These are phyloP conservation scores for Arthrobotrys sphaeroides DNA, from an alignment of 2,329 filamentous ascomycete genomes.

Conservation along the genomic window DNA sequence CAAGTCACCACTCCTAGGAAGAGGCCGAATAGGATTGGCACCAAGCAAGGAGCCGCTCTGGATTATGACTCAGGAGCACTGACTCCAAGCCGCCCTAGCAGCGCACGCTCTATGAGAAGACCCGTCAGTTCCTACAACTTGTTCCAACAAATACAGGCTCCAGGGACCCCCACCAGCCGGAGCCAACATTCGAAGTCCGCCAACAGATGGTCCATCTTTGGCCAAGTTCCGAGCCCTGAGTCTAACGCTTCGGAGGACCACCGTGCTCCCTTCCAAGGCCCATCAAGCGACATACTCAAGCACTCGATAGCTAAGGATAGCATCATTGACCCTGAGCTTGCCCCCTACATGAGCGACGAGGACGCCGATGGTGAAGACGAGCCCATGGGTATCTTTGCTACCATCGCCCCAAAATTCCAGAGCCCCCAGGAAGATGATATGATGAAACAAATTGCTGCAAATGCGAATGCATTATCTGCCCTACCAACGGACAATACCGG, in stretches of 20 bases:
- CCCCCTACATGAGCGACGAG: constrained; percentile 92
- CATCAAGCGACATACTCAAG: constrained; percentile 74
- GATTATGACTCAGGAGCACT: constrained; percentile 38
- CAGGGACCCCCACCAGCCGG: constrained; percentile 62
- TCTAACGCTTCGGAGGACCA: constrained; percentile 73
- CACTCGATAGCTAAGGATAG: constrained; percentile 97
- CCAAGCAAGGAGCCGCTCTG: constrained; percentile 29
- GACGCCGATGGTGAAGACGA: constrained; percentile 87
- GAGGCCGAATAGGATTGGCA: constrained; percentile 36
- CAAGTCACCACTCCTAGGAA: constrained; percentile 60
- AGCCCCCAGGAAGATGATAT: constrained; percentile 48
- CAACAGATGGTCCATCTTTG: constrained; percentile 75
- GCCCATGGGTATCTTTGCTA: constrained; percentile 84
- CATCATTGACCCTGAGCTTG: constrained; percentile 95
- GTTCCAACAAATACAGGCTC: constrained; percentile 42
- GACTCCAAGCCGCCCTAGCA: constrained; percentile 58
- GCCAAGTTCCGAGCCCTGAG: constrained; percentile 79
- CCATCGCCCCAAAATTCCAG: constrained; percentile 65
- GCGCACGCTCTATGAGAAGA: constrained; percentile 59
- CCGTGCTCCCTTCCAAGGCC: constrained; percentile 84
- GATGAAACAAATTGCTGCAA: constrained; percentile 40
- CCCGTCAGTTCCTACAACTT: constrained; percentile 60
- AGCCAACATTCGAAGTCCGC: constrained; percentile 77
- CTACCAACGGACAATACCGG: background rate
- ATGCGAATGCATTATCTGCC: constrained; percentile 33